Evolutionary conservation across 805 yeast genomes (phyloP).

Genomic region (Maudiozyma turicensis): DNA sequence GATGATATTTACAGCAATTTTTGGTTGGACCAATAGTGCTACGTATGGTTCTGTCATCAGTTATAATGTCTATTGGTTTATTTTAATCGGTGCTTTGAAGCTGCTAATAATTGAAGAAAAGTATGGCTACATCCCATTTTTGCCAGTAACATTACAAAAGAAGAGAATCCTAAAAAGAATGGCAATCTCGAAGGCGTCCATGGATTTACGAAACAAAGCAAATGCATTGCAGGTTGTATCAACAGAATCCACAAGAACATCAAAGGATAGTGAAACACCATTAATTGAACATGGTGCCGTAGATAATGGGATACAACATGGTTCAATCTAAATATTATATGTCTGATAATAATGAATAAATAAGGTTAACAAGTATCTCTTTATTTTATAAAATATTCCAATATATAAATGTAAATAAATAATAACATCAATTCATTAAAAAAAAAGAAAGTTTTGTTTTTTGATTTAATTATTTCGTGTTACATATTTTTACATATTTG

Average conservation of each 20-base stretch:
- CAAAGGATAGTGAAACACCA: conserved; percentile 22
- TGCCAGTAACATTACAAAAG: conserved; percentile 56
- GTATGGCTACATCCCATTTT: conserved; percentile 46
- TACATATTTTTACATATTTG: neutral
- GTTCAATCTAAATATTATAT: neutral
- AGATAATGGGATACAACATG: neutral
- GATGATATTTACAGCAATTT: conserved; percentile 81
- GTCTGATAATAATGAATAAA: neutral
- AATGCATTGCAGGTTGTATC: neutral
- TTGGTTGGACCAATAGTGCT: conserved; percentile 93
- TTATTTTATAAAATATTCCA: neutral
- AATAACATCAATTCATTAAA: neutral
- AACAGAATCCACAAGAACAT: conserved; percentile 7
- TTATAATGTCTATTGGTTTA: conserved; percentile 63
- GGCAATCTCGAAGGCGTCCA: conserved; percentile 21
- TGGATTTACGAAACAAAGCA: conserved; percentile 11
- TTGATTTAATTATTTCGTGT: neutral
- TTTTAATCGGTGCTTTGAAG: conserved; percentile 35
- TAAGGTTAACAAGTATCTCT: neutral
- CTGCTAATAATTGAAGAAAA: conserved; percentile 44
- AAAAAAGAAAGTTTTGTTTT: neutral
- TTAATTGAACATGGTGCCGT: conserved; percentile 4
- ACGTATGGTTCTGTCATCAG: conserved; percentile 78
- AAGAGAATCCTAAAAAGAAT: conserved; percentile 38
- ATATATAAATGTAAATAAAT: neutral